Percentiles rank a stretch among this genome's conserved stretches.
Evolutionary conservation across 805 yeast genomes (phyloP).

Genomic region (Starmera amethionina): DNA sequence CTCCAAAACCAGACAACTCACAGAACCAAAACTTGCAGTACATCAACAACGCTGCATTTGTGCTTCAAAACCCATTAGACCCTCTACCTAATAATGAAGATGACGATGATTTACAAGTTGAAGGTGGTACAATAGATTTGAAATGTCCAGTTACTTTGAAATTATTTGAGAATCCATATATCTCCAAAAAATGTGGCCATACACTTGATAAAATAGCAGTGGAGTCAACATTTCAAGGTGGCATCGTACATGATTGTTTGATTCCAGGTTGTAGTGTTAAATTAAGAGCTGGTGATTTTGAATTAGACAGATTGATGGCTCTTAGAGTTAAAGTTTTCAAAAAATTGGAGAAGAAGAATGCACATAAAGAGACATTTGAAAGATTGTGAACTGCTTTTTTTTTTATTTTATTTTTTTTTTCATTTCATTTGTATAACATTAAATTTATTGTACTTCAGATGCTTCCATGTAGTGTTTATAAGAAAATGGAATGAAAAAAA

Average conservation of each 20-base stretch:
- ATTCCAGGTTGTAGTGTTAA: constrained; percentile 33
- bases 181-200: constrained; percentile 50
- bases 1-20: background rate
- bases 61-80: constrained; percentile 48
- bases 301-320: constrained; percentile 43
- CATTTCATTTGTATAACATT: too few species aligned
- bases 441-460: too few species aligned
- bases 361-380: constrained; percentile 4
- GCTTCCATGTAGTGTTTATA: too few species aligned
- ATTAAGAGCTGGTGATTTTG: constrained; percentile 27
- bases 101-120: constrained; percentile 42
- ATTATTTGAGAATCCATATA: constrained; percentile 43
- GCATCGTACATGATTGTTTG: constrained; percentile 39
- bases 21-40: constrained; percentile 8
- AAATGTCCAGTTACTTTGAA: constrained; percentile 57
- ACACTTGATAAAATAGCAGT: constrained; percentile 46
- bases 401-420: background rate
- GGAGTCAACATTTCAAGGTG: constrained; percentile 20
- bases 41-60: constrained; percentile 34
- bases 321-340: constrained; percentile 37
- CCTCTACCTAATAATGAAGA: constrained; percentile 39
- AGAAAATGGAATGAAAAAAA: too few species aligned
- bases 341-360: constrained; percentile 12
- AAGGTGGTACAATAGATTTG: constrained; percentile 63
- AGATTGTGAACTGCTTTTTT: constrained; percentile 3